Base-by-base conservation (phyloP, 1,139 yeast genomes). In the Schwanniomyces etchellsii region DNA sequence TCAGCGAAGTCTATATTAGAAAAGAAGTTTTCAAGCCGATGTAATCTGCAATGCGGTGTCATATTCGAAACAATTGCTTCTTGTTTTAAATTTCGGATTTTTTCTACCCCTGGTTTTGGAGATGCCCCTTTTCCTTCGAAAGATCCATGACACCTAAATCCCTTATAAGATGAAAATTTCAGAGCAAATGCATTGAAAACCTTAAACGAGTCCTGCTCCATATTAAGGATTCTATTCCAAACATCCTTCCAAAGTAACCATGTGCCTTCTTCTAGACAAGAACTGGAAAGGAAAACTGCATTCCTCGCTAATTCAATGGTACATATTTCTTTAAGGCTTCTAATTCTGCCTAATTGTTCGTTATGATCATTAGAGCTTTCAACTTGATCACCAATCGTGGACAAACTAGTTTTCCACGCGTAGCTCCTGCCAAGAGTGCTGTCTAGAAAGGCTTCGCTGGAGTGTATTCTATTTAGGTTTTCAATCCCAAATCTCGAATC, bases 21-120 rank as follows among this genome's bases (percentile, higher is more conserved):
- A 36, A 59, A 62, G 3, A 66, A 20, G 28, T 57, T 62, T 28
- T 64, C 72, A 13, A 65, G 30, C 24, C 73, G 41, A 42, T 62
- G 61, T 16, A 30, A 38, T 26, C 30, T 29, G 34, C 46, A 24
- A 28, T 37, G 32, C 2, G 47, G 47, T n/a, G 41, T 34, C 7
- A 35, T 28, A 11, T 22, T 27, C 10, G 32, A 22, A 16, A 32
- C 26, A n/a, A 41, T 28, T 3, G 35, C 36, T 15, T 35, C 31
- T 15, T 22, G 27, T 28, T 36, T 26, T n/a, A 26, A 10, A 16
- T 25, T 20, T 15, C 24, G 6, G 18, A 28, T 13, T 5, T 13
- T 16, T 9, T 28, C 7, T 24, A 20, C 9, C 9, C 23, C 12
- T 18, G 25, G 7, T 5, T 14, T 14, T 5, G 13, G 15, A 5